These are phyloP conservation scores for Hyphodiscus sp. DNA, from an alignment of 2,329 filamentous ascomycete species.

Conservation along the genomic window DNA sequence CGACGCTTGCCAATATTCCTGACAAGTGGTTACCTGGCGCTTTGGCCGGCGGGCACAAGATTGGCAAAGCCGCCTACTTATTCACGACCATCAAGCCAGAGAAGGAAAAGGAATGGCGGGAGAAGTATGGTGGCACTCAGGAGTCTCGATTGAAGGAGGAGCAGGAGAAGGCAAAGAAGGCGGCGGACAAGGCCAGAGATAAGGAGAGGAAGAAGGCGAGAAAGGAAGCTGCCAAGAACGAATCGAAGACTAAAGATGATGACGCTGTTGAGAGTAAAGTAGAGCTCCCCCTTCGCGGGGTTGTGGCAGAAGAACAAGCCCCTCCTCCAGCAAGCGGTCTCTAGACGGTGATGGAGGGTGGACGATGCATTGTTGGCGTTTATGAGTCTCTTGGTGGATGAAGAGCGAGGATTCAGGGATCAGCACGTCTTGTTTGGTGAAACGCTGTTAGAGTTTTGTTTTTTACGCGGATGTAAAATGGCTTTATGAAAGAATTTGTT, in stretches of 20 bases:
- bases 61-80: constrained; percentile 71
- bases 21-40: constrained; percentile 56
- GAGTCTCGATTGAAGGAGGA: constrained; percentile 64
- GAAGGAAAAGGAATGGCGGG: constrained; percentile 78
- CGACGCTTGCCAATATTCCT: constrained; percentile 52
- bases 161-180: constrained; percentile 42
- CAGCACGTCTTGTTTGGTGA: not conserved
- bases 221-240: constrained; percentile 29
- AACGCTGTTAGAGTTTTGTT: not conserved
- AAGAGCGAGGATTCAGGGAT: not conserved
- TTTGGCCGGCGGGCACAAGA: constrained; percentile 68
- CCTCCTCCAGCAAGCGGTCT: constrained; percentile 22
- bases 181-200: constrained; percentile 34
- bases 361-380: constrained; percentile 18
- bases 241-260: not conserved
- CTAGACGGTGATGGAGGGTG: constrained; percentile 20
- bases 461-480: not conserved
- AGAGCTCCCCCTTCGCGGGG: constrained; percentile 24
- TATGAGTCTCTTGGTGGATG: not conserved
- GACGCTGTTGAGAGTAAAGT: constrained; percentile 6
- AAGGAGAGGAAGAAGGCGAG: constrained; percentile 40
- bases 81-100: constrained; percentile 78
- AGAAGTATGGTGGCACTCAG: constrained; percentile 63
- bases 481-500: constrained; percentile 1
- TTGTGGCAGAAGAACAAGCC: constrained; percentile 28